These are phyloP conservation scores for Cystobasidium sp. DNA, from an alignment of 1,284 basidiomycete genomes.

Conservation along the genomic window DNA sequence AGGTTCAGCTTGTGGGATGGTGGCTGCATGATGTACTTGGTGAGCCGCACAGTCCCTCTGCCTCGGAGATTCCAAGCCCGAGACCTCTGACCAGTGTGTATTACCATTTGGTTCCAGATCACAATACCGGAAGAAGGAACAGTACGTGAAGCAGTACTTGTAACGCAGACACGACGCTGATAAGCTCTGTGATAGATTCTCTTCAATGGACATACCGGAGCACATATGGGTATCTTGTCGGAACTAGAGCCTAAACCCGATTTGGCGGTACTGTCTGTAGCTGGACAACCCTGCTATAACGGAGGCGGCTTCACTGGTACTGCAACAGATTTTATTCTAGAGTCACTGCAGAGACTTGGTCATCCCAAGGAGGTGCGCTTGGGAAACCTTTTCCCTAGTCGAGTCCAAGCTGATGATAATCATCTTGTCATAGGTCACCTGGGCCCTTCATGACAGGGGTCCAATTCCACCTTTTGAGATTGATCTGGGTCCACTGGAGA, in stretches of 20 bases:
- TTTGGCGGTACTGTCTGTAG: constrained; percentile 16
- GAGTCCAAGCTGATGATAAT: no score
- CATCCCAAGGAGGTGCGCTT: constrained; percentile 13
- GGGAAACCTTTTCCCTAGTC: neutral
- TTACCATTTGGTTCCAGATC: neutral
- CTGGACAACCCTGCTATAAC: constrained; percentile 18
- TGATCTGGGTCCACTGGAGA: neutral
- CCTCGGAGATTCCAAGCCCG: no score
- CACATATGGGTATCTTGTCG: constrained; percentile 17
- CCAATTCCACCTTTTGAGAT: constrained; percentile 3
- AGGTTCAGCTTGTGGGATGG: constrained; percentile 29
- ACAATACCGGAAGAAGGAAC: constrained; percentile 11
- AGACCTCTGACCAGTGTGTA: neutral
- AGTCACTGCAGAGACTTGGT: constrained; percentile 5
- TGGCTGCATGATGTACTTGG: constrained; percentile 29
- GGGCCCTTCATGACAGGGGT: constrained; percentile 4
- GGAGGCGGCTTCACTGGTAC: constrained; percentile 12
- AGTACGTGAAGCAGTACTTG: neutral
- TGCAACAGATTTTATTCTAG: constrained; percentile 14
- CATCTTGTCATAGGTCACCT: neutral
- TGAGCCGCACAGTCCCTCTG: no score
- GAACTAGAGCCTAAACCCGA: constrained; percentile 29
- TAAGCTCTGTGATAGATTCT: constrained; percentile 2
- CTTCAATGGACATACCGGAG: constrained; percentile 28
- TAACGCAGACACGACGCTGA: neutral